phyloP scores from a whole-genome alignment of 768 basidiomycete species.

The Fomitopsis pulvina region DNA sequence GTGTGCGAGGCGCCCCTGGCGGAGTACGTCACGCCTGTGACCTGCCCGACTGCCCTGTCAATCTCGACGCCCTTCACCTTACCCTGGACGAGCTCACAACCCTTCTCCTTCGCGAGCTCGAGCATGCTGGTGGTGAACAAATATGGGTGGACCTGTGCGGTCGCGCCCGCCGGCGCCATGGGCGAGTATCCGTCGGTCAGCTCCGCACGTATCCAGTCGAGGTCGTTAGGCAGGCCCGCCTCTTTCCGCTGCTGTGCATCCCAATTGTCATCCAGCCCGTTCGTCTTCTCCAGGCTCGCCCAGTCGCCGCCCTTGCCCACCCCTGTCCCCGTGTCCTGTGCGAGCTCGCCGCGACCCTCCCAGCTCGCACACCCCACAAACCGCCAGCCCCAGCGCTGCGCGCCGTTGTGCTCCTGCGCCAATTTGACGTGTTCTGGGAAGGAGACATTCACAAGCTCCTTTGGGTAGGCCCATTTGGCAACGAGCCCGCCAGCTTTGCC shows the following conservation, averaged over 20 bases:
- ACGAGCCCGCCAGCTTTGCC: constrained; percentile 85
- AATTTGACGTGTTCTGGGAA: constrained; percentile 70
- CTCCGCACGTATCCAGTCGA: constrained; percentile 32
- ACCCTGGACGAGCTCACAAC: constrained; percentile 42
- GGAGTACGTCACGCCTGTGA: constrained; percentile 42
- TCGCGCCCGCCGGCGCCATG: constrained; percentile 50
- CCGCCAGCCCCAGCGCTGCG: constrained; percentile 78
- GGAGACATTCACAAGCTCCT: constrained; percentile 62
- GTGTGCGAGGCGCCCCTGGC: constrained; percentile 21
- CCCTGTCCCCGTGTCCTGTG: constrained; percentile 16
- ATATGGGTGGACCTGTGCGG: constrained; percentile 75
- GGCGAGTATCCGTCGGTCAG: constrained; percentile 56
- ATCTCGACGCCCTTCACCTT: constrained; percentile 41
- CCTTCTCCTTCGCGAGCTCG: constrained; percentile 49
- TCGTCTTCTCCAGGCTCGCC: constrained; percentile 51
- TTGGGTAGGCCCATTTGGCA: constrained; percentile 80
- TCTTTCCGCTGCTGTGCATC: constrained; percentile 3
- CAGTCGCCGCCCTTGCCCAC: constrained; percentile 25
- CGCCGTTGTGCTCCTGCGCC: constrained; percentile 62
- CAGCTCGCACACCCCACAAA: constrained; percentile 67
- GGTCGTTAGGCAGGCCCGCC: constrained; percentile 25
- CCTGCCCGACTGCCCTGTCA: constrained; percentile 25
- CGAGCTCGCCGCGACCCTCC: constrained; percentile 52
- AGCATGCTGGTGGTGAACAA: constrained; percentile 70
- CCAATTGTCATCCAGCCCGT: constrained; percentile 30